Conservation (phyloP, 2,329 filamentous ascomycete genomes). For the Rhinocladiella similis region DNA sequence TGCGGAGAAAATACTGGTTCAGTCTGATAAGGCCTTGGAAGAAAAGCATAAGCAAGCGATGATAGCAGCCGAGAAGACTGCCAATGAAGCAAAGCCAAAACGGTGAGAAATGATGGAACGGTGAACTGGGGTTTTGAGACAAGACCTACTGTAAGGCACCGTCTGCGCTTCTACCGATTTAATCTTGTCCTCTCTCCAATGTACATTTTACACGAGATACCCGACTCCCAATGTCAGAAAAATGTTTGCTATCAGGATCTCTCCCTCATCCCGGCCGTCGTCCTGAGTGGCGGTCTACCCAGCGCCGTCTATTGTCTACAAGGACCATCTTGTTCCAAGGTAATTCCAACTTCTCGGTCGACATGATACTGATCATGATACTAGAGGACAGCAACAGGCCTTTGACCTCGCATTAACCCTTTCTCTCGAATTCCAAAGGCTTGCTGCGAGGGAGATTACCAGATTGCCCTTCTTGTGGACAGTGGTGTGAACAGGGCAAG, state of each 20-base stretch:
- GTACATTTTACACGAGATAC: conserved; percentile 17
- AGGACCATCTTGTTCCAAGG: conserved; percentile 3
- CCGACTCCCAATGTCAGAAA: conserved; percentile 9
- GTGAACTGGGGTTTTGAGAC: background rate
- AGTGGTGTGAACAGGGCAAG: background rate
- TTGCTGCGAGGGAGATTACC: background rate
- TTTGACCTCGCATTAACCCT: too few species aligned
- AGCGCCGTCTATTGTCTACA: conserved; percentile 24
- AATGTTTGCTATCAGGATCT: conserved; percentile 38
- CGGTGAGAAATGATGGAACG: background rate
- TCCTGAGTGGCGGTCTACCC: conserved; percentile 37
- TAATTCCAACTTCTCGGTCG: too few species aligned
- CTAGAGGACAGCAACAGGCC: too few species aligned
- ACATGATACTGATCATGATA: too few species aligned
- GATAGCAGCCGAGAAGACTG: conserved; percentile 3
- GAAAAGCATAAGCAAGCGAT: conserved; percentile 30
- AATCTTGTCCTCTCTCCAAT: conserved; percentile 28
- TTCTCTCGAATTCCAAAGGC: background rate
- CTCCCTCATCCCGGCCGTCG: conserved; percentile 41
- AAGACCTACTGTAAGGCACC: too few species aligned
- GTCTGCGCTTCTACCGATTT: too few species aligned
- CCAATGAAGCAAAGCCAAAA: conserved; percentile 3
- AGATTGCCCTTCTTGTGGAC: conserved; percentile 9
- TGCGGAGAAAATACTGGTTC: conserved; percentile 28
- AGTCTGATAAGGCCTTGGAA: conserved; percentile 36